Conservation (phyloP, 2,329 filamentous ascomycete species). For the Trichoderma harzianum region DNA sequence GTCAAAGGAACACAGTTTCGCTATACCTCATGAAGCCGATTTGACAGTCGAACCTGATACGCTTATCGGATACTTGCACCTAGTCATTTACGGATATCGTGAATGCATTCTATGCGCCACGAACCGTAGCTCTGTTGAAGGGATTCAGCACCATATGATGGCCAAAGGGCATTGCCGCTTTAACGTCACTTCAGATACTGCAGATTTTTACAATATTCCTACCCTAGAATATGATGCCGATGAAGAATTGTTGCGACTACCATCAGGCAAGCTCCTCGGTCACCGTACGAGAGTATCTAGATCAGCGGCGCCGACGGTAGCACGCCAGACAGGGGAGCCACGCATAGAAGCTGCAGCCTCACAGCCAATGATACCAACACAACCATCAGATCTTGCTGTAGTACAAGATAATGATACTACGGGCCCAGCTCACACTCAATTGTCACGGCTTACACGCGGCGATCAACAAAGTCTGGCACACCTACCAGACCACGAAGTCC, state of each 20-base stretch:
- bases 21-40: slow-evolving; percentile 38
- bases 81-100: slow-evolving; percentile 47
- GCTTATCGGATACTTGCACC: slow-evolving; percentile 45
- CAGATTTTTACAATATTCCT: slow-evolving; percentile 40
- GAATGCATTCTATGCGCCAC: slow-evolving; percentile 52
- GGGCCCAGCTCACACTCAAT: neutral
- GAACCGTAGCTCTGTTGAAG: slow-evolving; percentile 40
- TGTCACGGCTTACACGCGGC: slow-evolving; percentile 18
- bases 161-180: slow-evolving; percentile 48
- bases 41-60: slow-evolving; percentile 45
- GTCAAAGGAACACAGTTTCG: slow-evolving; percentile 46
- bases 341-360: neutral
- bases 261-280: slow-evolving; percentile 36
- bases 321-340: neutral
- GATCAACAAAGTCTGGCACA: slow-evolving; percentile 24
- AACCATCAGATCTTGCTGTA: neutral
- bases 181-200: slow-evolving; percentile 38
- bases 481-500: slow-evolving; percentile 22
- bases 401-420: neutral
- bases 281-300: slow-evolving; percentile 20
- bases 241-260: slow-evolving; percentile 29
- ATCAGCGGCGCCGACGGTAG: neutral
- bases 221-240: slow-evolving; percentile 11
- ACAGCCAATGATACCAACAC: neutral
- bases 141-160: slow-evolving; percentile 50